Percentiles rank a stretch among this genome's conserved stretches.
Evolutionary conservation across 805 yeast genomes (phyloP).

Genomic region (Hanseniaspora vineae): DNA sequence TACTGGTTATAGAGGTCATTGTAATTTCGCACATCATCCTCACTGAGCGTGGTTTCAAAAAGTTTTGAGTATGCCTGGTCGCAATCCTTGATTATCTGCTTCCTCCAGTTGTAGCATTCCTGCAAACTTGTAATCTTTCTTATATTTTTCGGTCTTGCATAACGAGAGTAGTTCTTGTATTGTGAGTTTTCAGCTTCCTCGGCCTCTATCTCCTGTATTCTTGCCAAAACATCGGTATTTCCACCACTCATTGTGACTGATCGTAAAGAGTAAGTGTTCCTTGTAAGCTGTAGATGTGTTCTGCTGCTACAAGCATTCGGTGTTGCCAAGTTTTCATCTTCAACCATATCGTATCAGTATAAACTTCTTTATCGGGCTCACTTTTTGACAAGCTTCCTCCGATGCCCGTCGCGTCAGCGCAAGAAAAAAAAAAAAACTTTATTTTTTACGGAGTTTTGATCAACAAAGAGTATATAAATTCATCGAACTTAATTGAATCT

Average conservation of each 20-base stretch:
- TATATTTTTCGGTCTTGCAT: slow-evolving; percentile 49
- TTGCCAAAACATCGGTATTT: slow-evolving; percentile 52
- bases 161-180: slow-evolving; percentile 40
- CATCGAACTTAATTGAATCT: no score
- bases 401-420: no score
- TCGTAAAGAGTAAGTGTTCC: no score
- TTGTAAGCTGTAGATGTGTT: no score
- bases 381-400: no score
- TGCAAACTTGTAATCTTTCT: slow-evolving; percentile 38
- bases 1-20: slow-evolving; percentile 64
- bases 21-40: slow-evolving; percentile 50
- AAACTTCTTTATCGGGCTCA: no score
- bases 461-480: no score
- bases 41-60: slow-evolving; percentile 48
- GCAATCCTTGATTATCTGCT: slow-evolving; percentile 49
- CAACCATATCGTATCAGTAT: no score
- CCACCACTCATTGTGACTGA: slow-evolving; percentile 51
- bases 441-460: no score
- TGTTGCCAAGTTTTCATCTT: no score
- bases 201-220: slow-evolving; percentile 52
- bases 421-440: no score
- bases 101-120: slow-evolving; percentile 63
- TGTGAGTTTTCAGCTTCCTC: slow-evolving; percentile 34
- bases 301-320: no score
- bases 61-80: slow-evolving; percentile 46